These are phyloP conservation scores for Yamadazyma buinensis DNA, from an alignment of 1,139 yeast genomes.

Conservation along the genomic window DNA sequence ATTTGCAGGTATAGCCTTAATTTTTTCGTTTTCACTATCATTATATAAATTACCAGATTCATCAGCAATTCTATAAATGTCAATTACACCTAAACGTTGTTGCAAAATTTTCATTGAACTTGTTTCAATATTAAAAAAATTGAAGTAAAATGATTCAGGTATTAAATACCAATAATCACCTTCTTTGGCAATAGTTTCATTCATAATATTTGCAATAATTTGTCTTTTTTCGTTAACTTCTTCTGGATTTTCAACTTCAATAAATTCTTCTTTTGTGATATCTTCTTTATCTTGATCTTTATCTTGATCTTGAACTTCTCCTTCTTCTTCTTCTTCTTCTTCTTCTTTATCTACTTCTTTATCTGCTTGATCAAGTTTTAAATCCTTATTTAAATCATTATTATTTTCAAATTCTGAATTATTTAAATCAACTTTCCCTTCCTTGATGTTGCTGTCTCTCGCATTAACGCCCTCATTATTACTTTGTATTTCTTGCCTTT, in stretches of 20 bases:
- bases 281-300: background rate
- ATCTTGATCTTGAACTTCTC: background rate
- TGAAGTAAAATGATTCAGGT: slow-evolving; percentile 26
- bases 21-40: slow-evolving; percentile 25
- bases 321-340: too few species aligned
- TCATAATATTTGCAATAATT: slow-evolving; percentile 20
- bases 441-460: too few species aligned
- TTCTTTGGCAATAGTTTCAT: slow-evolving; percentile 18
- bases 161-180: slow-evolving; percentile 39
- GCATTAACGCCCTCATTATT: too few species aligned
- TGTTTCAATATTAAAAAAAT: slow-evolving; percentile 24
- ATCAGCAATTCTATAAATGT: slow-evolving; percentile 28
- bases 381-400: too few species aligned
- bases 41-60: slow-evolving; percentile 28
- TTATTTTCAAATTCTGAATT: too few species aligned
- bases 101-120: slow-evolving; percentile 24
- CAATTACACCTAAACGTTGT: slow-evolving; percentile 29
- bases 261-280: background rate
- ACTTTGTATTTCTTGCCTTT: too few species aligned
- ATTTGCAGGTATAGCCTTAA: slow-evolving; percentile 32
- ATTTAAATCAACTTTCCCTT: too few species aligned
- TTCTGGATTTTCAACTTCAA: background rate
- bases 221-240: slow-evolving; percentile 17
- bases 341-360: too few species aligned
- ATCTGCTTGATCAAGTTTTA: too few species aligned